Percentiles rank a stretch among this genome's conserved stretches.
Evolutionary conservation across 768 basidiomycete genomes (phyloP).

Genomic region (Grammothele lineata): DNA sequence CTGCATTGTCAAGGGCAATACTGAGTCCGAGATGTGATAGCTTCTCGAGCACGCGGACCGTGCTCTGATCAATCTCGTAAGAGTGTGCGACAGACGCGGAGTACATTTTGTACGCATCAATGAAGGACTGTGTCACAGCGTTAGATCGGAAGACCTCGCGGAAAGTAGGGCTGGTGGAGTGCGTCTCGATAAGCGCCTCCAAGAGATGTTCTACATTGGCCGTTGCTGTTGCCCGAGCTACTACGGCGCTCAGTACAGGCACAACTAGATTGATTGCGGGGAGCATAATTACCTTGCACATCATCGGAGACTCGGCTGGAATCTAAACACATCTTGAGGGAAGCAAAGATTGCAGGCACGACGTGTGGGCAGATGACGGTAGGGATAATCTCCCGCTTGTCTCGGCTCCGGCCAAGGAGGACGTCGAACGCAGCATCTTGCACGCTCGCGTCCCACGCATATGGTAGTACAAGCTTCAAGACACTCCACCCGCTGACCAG

Average conservation of each 20-base stretch:
- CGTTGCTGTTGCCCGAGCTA: slow-evolving; percentile 20
- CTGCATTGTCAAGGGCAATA: slow-evolving; percentile 59
- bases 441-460: slow-evolving; percentile 61
- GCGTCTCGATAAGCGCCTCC: slow-evolving; percentile 66
- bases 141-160: slow-evolving; percentile 72
- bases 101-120: slow-evolving; percentile 60
- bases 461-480: slow-evolving; percentile 62
- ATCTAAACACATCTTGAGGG: slow-evolving; percentile 55
- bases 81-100: slow-evolving; percentile 38
- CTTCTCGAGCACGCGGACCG: slow-evolving; percentile 61
- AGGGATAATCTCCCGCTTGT: slow-evolving; percentile 18
- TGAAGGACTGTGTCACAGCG: slow-evolving; percentile 60
- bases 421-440: slow-evolving; percentile 68
- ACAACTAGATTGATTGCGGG: too few species aligned
- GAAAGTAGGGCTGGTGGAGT: slow-evolving; percentile 61
- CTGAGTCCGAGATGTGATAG: slow-evolving; percentile 65
- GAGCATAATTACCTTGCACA: slow-evolving; percentile 18
- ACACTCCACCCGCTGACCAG: slow-evolving; percentile 80
- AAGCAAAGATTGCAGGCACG: slow-evolving; percentile 65
- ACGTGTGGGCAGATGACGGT: slow-evolving; percentile 61
- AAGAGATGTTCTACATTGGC: slow-evolving; percentile 55
- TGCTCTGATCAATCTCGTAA: slow-evolving; percentile 37
- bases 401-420: slow-evolving; percentile 47
- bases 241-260: too few species aligned
- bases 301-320: slow-evolving; percentile 22